Evolutionary conservation across 257 asterid genomes (phyloP).

Genomic region (Echium plantagineum): DNA sequence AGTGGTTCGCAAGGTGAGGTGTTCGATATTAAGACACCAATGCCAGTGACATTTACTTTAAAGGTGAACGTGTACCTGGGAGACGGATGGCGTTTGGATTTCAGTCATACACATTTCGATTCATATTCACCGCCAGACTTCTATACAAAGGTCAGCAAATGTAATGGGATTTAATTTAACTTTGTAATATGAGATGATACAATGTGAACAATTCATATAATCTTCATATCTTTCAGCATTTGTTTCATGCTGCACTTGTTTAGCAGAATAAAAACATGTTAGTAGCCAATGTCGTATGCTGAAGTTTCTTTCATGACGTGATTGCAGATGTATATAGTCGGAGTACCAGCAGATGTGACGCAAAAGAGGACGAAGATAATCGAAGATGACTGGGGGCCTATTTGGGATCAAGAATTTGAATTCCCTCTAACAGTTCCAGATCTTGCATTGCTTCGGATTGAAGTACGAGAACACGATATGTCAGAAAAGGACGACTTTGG

Average conservation of each 20-base stretch:
- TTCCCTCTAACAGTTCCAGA: constrained; percentile 85
- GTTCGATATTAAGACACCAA: constrained; percentile 60
- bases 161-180: neutral
- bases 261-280: neutral
- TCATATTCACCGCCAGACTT: constrained; percentile 91
- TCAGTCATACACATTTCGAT: constrained; percentile 93
- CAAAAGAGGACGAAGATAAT: constrained; percentile 68
- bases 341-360: constrained; percentile 62
- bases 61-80: constrained; percentile 82
- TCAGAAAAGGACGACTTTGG: constrained; percentile 94
- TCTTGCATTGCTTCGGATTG: constrained; percentile 70
- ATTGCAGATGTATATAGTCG: constrained; percentile 51
- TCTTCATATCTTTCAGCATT: too few relatives aligned
- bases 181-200: neutral
- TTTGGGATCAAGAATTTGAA: constrained; percentile 72
- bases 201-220: neutral
- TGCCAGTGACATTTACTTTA: constrained; percentile 58
- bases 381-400: constrained; percentile 91
- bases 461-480: constrained; percentile 72
- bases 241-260: too few relatives aligned
- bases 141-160: constrained; percentile 69
- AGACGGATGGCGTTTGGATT: constrained; percentile 96
- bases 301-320: neutral
- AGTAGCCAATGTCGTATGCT: neutral
- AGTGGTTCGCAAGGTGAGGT: constrained; percentile 34